Evolutionary conservation across 345 rosid species (phyloP), one percentile per base, ranked within the genome.

Genomic region (Cochlearia excelsa): DNA sequence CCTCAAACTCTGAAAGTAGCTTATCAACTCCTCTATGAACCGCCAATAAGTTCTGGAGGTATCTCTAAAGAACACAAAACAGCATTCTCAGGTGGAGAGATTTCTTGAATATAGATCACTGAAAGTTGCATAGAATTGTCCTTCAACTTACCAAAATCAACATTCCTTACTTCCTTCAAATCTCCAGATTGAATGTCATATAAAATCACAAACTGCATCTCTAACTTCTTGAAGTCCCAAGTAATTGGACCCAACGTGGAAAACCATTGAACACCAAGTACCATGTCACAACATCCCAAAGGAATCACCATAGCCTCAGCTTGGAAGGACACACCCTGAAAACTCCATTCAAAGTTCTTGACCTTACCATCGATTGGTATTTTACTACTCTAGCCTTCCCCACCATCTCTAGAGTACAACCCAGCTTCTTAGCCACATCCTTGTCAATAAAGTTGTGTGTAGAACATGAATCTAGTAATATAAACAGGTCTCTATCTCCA

Each of bases 341-440:
- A 27, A 1, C 2, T 16, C 31, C 31, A 46, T 8, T 26, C 3
- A 6, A 46, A 46, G 5, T 27, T 8, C 0, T 46, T 34, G 0
- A 45, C 1, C 4, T 23, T 45, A 16, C 23, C 23, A 16, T 1
- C 28, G 2, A 0, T 3, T 8, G 26, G 3, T 3, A 2, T 44
- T 6, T 7, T 44, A 27, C 47, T 46, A 0, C 51, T 0, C 5
- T 0, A 1, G 31, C 0, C 2, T 1, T 46, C 0, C 51, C 51
- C 0, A 4, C 6, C 0, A n/a, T 1, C 1, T 2, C 0, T 2
- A 46, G 0, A 0, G 1, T 7, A 26, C 51, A 46, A 0, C 51
- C 51, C 31, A 46, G 9, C 3, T 46, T 26, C 1, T 16, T 1
- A 1, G 48, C 48, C 16, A 45, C 8, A 0, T 5, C 23, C 26